phyloP scores from a whole-genome alignment of 1,284 basidiomycete genomes.

The Rhodotorula sp. region DNA sequence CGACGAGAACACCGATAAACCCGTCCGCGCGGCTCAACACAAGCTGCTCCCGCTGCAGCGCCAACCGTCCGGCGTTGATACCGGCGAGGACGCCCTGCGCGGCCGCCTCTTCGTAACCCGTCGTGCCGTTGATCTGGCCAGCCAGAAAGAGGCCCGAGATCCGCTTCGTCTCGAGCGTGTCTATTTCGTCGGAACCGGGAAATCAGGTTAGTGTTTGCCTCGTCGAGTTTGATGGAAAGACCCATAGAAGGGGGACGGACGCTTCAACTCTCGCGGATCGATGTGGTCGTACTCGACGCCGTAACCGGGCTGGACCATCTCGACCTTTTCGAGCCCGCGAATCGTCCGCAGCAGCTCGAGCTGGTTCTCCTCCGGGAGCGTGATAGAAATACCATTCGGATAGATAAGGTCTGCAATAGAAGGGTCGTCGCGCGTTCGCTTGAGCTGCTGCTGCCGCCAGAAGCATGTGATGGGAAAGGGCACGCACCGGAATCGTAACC shows the following conservation, averaged over 20 bases:
- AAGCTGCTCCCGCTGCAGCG: constrained; percentile 59
- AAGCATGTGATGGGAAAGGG: too few relatives aligned
- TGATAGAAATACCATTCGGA: constrained; percentile 83
- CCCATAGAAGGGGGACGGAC: constrained; percentile 48
- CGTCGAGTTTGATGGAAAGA: constrained; percentile 43
- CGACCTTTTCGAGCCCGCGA: constrained; percentile 75
- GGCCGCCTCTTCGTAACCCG: constrained; percentile 88
- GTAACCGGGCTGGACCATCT: constrained; percentile 78
- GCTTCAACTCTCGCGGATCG: constrained; percentile 74
- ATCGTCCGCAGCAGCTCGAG: constrained; percentile 75
- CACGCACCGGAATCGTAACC: constrained; percentile 75
- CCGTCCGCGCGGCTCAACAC: constrained; percentile 75
- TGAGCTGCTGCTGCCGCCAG: background rate
- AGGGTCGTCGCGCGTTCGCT: background rate
- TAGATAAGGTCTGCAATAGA: constrained; percentile 67
- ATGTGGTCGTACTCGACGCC: constrained; percentile 90
- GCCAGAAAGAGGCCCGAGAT: constrained; percentile 79
- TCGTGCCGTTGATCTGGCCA: constrained; percentile 84
- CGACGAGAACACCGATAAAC: constrained; percentile 83
- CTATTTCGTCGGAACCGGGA: constrained; percentile 52
- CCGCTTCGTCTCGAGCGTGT: constrained; percentile 78
- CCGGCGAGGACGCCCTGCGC: constrained; percentile 81
- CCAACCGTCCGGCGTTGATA: constrained; percentile 76
- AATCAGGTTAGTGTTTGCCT: background rate
- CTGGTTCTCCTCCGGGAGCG: constrained; percentile 78